Conservation (phyloP, 2,329 filamentous ascomycete genomes). For the Verticillium zaregamsianum region DNA sequence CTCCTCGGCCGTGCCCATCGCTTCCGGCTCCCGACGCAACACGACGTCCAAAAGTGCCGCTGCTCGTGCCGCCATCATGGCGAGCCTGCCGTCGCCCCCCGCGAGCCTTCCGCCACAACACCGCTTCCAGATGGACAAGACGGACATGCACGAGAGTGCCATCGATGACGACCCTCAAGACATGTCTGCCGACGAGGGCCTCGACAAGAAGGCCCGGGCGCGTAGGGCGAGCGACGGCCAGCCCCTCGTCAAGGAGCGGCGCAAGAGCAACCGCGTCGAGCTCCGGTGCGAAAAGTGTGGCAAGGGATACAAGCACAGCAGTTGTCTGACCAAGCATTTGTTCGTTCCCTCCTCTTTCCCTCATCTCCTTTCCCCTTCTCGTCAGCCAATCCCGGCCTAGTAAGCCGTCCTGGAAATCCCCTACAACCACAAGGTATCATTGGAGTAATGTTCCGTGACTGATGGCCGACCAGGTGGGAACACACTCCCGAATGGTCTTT, state of each 20-base stretch:
- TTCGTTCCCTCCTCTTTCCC: slow-evolving; percentile 70
- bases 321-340: slow-evolving; percentile 99
- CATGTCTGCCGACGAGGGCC: slow-evolving; percentile 50
- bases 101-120: slow-evolving; percentile 60
- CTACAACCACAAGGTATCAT: slow-evolving; percentile 21
- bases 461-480: slow-evolving; percentile 75
- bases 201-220: slow-evolving; percentile 37
- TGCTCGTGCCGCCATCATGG: slow-evolving; percentile 46
- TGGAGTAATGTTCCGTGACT: slow-evolving; percentile 15
- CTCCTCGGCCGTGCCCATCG: slow-evolving; percentile 52
- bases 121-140: slow-evolving; percentile 46
- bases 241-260: slow-evolving; percentile 71
- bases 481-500: slow-evolving; percentile 97
- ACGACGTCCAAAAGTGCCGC: slow-evolving; percentile 63
- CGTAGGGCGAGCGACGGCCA: slow-evolving; percentile 81
- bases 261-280: slow-evolving; percentile 78
- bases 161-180: slow-evolving; percentile 66
- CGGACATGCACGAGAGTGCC: slow-evolving; percentile 52
- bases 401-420: slow-evolving; percentile 12
- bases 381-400: background rate
- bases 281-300: slow-evolving; percentile 96
- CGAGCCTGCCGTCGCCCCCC: slow-evolving; percentile 60
- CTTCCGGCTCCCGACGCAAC: slow-evolving; percentile 57
- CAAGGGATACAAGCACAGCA: slow-evolving; percentile 99
- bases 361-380: slow-evolving; percentile 24